These are phyloP conservation scores for Postia placenta DNA, from an alignment of 768 basidiomycete genomes.

Conservation along the genomic window DNA sequence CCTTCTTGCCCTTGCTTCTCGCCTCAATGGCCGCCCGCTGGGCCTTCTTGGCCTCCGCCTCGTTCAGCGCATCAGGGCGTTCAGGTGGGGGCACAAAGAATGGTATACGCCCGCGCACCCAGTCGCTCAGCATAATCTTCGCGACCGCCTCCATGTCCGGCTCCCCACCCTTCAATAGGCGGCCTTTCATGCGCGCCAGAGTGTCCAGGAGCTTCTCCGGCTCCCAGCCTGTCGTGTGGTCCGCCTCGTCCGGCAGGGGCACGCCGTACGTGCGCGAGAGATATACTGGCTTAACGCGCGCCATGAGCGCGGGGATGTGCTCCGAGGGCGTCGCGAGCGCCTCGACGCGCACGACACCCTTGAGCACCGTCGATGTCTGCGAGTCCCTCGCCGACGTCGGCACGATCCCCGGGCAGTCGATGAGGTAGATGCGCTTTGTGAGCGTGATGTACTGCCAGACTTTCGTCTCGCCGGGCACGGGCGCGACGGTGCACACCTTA, in stretches of 20 bases:
- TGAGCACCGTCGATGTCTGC: conserved; percentile 87
- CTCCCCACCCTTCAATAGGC: conserved; percentile 90
- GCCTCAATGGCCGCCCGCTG: conserved; percentile 32
- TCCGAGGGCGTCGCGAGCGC: conserved; percentile 89
- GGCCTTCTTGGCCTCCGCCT: conserved; percentile 44
- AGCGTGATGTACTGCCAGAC: conserved; percentile 99
- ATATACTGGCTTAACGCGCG: conserved; percentile 89
- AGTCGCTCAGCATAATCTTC: conserved; percentile 92
- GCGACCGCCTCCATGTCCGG: conserved; percentile 89
- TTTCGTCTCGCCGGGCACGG: conserved; percentile 97
- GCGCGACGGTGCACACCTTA: conserved; percentile 95
- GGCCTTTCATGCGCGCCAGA: conserved; percentile 87
- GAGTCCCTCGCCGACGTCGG: conserved; percentile 89
- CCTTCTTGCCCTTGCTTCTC: conserved; percentile 51
- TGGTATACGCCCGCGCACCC: conserved; percentile 96
- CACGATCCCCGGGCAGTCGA: conserved; percentile 98
- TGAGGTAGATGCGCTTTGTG: conserved; percentile 93
- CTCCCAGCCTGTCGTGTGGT: conserved; percentile 50
- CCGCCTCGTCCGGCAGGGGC: conserved; percentile 51
- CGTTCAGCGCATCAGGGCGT: conserved; percentile 63
- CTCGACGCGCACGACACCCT: conserved; percentile 95
- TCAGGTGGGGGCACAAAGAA: conserved; percentile 94
- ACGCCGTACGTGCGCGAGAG: conserved; percentile 81
- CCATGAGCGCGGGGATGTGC: conserved; percentile 83
- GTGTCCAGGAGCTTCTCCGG: conserved; percentile 77